Conservation (phyloP, 805 yeast genomes). For the Ogataea chonburiensis region DNA sequence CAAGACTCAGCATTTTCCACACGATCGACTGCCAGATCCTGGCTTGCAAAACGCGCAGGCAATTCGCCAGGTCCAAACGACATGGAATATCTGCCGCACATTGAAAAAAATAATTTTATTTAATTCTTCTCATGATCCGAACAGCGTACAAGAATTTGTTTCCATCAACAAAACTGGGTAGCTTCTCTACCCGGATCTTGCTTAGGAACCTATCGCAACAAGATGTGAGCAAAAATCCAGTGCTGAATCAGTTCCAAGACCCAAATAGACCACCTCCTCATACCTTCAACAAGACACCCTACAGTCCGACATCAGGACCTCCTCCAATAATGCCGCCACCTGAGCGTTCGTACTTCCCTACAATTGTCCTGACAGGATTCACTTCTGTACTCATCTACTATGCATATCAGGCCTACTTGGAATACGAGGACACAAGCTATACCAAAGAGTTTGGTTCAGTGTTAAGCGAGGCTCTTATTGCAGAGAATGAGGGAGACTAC, state of each 20-base stretch:
- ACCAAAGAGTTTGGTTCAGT: slow-evolving; percentile 12
- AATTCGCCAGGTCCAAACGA: slow-evolving; percentile 42
- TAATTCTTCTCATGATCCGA: not conserved
- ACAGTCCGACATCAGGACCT: slow-evolving; percentile 1
- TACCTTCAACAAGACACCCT: slow-evolving; percentile 1
- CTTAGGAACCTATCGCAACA: slow-evolving; percentile 1
- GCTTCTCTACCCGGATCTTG: no score
- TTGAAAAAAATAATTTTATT: slow-evolving; percentile 7
- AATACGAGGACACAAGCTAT: slow-evolving; percentile 14
- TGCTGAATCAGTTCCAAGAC: slow-evolving; percentile 28
- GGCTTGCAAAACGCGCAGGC: slow-evolving; percentile 37
- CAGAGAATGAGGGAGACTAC: slow-evolving; percentile 41
- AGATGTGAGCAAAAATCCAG: slow-evolving; percentile 23
- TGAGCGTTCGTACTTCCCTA: not conserved
- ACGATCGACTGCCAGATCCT: slow-evolving; percentile 28
- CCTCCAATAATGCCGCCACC: not conserved
- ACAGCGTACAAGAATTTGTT: not conserved
- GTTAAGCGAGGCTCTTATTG: slow-evolving; percentile 14
- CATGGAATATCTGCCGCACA: slow-evolving; percentile 39
- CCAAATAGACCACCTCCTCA: slow-evolving; percentile 18
- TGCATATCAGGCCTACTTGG: slow-evolving; percentile 4
- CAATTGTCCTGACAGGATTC: slow-evolving; percentile 1
- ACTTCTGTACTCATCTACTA: not conserved
- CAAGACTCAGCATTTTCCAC: slow-evolving; percentile 21
- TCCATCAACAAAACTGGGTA: no score